These are phyloP conservation scores for Xylariaceae sp. DNA, from an alignment of 2,329 filamentous ascomycete genomes.

Conservation along the genomic window DNA sequence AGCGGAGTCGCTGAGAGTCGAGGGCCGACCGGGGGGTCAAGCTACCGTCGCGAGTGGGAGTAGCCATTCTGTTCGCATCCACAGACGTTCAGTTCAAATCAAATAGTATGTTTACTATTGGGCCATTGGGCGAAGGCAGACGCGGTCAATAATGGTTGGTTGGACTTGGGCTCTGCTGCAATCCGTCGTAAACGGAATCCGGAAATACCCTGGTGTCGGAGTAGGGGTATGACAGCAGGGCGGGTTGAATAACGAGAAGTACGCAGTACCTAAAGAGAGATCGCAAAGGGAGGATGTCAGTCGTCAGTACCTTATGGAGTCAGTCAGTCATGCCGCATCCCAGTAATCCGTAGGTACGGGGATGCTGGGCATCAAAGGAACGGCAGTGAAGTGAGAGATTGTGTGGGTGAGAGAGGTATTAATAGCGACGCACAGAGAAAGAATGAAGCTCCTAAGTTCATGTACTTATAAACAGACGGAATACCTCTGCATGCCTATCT, in stretches of 20 bases:
- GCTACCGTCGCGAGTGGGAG: slow-evolving; percentile 37
- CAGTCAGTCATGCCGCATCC: not conserved
- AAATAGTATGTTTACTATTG: slow-evolving; percentile 4
- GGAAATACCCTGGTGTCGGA: not conserved
- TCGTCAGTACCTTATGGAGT: not conserved
- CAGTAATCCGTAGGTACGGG: not conserved
- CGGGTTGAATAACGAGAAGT: not conserved
- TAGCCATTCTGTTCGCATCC: slow-evolving; percentile 26
- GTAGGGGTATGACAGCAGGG: not conserved
- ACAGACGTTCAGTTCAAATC: not conserved
- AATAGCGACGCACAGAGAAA: not conserved
- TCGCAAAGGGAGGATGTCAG: not conserved
- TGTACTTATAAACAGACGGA: not conserved
- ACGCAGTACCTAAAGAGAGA: not conserved
- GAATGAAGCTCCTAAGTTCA: not conserved
- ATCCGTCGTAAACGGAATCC: not conserved
- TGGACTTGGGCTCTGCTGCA: not conserved
- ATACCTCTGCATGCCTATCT: not conserved
- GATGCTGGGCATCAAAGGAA: not conserved
- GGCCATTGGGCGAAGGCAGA: slow-evolving; percentile 9
- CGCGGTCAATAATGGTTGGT: not conserved
- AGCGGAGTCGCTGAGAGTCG: slow-evolving; percentile 35
- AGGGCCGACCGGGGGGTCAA: slow-evolving; percentile 31
- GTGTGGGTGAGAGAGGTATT: too few species aligned
- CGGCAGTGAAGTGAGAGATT: too few species aligned